Base-by-base conservation (phyloP, 2,329 filamentous ascomycete genomes). In the Emericellopsis atlantica region DNA sequence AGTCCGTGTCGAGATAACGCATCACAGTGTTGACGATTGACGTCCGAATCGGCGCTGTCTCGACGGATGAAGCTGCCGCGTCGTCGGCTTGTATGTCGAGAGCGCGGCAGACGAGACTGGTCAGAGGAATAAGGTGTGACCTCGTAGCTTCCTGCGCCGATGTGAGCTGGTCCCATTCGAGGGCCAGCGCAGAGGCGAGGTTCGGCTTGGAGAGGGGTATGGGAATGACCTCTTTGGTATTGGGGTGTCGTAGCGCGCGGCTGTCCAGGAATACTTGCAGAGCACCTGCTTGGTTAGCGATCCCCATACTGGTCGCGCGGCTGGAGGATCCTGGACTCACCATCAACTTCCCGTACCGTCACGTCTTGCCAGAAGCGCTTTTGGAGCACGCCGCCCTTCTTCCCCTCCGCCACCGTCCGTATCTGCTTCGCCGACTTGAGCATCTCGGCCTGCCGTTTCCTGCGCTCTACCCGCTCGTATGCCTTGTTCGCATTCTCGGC, bases 321-420 rank as follows among this genome's bases (percentile, higher is more conserved):
- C 5, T 21, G 2, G 31, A 4, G 15, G 10, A 32, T 32, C 43
- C 18, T 15, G 9, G 10, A 21, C 32, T 8, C 65, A 84, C 81
- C 80, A 47, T 79, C 66, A 9, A 72, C 71, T 54, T 83, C 76
- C 48, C 73, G 69, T 32, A 95, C 79, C 45, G 70, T 60, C 2
- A 92, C 86, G 55, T 92, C 75, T 59, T 83, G 86, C 90, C 90
- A 96, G 66, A 95, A 95, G 40, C 89, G 74, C 65, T 79, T 84
- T 53, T 80, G 69, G 43, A 74, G 54, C 31, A 58, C 64, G 15
- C 58, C 55, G 2, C 69, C 66, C 47, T 70, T 70, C 26, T 49
- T 51, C 29, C 51, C 54, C 2, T 44, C 48, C 44, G 60, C 63
- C 24, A 50, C 55, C 32, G 37, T 62, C 26, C 70, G 63, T 23